These are phyloP conservation scores for Blastobotrys buckinghamii DNA, from an alignment of 1,139 yeast species.

Conservation along the genomic window DNA sequence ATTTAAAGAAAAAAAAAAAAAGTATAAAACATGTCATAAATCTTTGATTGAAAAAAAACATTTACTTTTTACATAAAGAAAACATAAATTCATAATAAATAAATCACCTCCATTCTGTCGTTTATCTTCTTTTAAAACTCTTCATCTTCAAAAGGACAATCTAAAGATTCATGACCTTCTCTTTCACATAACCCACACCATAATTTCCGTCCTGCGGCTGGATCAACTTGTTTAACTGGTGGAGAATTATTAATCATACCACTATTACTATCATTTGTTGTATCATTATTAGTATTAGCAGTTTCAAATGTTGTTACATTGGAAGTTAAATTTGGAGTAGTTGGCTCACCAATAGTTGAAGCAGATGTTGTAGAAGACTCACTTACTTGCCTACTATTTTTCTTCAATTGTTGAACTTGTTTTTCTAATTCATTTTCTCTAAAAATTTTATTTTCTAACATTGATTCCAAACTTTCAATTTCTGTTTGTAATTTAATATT, in stretches of 20 bases:
- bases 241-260: too few relatives aligned
- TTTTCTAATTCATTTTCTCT: constrained; percentile 28
- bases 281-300: not conserved
- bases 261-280: too few relatives aligned
- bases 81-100: too few relatives aligned
- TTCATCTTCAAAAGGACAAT: constrained; percentile 79
- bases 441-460: constrained; percentile 29
- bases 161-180: constrained; percentile 78
- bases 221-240: constrained; percentile 42
- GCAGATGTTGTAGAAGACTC: constrained; percentile 15
- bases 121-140: constrained; percentile 9
- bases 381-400: not conserved
- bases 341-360: constrained; percentile 1
- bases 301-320: not conserved
- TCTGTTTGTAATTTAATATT: constrained; percentile 19
- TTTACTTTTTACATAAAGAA: too few relatives aligned
- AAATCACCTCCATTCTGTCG: too few relatives aligned
- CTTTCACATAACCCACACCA: constrained; percentile 95
- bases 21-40: too few relatives aligned
- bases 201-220: constrained; percentile 63
- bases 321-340: constrained; percentile 10
- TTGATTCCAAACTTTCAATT: constrained; percentile 27
- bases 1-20: too few relatives aligned
- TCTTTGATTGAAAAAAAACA: too few relatives aligned
- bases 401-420: constrained; percentile 20